Base-by-base conservation (phyloP, 768 basidiomycete genomes). In the Lactarius psammicola region DNA sequence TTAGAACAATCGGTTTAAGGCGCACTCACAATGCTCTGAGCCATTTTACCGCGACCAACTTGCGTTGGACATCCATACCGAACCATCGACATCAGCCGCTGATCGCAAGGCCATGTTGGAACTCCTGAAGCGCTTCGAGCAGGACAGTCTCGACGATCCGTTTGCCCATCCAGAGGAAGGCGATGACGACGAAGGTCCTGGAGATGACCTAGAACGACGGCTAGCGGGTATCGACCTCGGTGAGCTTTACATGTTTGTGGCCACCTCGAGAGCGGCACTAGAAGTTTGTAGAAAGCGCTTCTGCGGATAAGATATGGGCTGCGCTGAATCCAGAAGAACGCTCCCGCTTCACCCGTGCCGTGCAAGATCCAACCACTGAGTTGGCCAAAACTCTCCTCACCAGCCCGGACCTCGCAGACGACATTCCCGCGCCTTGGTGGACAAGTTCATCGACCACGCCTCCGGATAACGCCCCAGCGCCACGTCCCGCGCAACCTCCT, bases 11-110 rank as follows among this genome's bases (percentile, higher is more conserved):
- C 44, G n/a, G 6, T 33, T 42, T 51, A 51, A 80, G 90, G 72
- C 77, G 56, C 92, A 94, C 75, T 78, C 80, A 3, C 81, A 84
- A 74, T 94, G 92, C 77, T 92, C 92, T 30, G 93, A 94, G 74
- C 77, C 80, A 0, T 95, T 95, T 74, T 94, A 93, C 75, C 85
- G 85, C 69, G 86, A 85, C 59, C 88, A 92, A 72, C 75, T 94
- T 4, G 85, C 89, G 68, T 74, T 75, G 2, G 85, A 88, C 55
- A 87, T 92, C 60, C 80, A 80, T 46, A 72, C 81, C 0, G 80
- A 79, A 38, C 80, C 87, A 4, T 82, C 85, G 5, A 85, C 82
- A 71, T 79, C 82, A 3, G 75, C 78, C 0, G 77, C 84, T 64
- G 90, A 94, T 71, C 80, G 85, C 53, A 73, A 76, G 55, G 79